Evolutionary conservation across 768 basidiomycete genomes (phyloP).

Genomic region (Tulasnella sp.): DNA sequence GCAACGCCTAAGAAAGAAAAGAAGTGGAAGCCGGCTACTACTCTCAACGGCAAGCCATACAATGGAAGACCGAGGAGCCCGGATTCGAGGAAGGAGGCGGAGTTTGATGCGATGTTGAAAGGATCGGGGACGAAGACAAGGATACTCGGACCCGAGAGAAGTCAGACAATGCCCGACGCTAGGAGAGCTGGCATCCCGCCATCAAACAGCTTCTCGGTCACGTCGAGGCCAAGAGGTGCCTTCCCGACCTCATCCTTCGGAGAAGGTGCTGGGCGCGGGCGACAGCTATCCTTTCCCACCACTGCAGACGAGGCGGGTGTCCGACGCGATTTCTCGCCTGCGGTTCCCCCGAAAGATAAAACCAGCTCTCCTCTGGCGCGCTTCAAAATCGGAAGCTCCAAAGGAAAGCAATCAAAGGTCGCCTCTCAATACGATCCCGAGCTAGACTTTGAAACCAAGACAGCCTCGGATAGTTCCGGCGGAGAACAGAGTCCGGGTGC

Average conservation of each 20-base stretch:
- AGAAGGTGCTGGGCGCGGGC: neutral
- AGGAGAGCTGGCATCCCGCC: neutral
- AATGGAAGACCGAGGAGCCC: conserved; percentile 34
- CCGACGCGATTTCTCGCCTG: neutral
- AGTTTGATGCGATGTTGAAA: conserved; percentile 69
- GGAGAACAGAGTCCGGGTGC: conserved; percentile 10
- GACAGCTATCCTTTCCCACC: neutral
- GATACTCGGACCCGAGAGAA: conserved; percentile 21
- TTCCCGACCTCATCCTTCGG: neutral
- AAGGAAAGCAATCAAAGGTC: neutral
- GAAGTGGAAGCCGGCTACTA: conserved; percentile 74
- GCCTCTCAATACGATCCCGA: conserved; percentile 67
- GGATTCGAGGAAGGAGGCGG: conserved; percentile 55
- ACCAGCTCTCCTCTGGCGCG: conserved; percentile 4
- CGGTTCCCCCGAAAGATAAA: conserved; percentile 21
- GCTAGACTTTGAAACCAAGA: conserved; percentile 77
- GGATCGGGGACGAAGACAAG: conserved; percentile 25
- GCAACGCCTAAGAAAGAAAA: conserved; percentile 37
- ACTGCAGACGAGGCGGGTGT: neutral
- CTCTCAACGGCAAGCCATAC: conserved; percentile 74
- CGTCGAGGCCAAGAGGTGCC: neutral
- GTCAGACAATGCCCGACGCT: conserved; percentile 16
- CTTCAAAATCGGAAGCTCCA: conserved; percentile 21
- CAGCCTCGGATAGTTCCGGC: conserved; percentile 30
- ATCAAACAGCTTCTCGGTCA: conserved; percentile 6